Conservation (phyloP, 208 protist genomes). For the Wallacemonas collosoma region DNA sequence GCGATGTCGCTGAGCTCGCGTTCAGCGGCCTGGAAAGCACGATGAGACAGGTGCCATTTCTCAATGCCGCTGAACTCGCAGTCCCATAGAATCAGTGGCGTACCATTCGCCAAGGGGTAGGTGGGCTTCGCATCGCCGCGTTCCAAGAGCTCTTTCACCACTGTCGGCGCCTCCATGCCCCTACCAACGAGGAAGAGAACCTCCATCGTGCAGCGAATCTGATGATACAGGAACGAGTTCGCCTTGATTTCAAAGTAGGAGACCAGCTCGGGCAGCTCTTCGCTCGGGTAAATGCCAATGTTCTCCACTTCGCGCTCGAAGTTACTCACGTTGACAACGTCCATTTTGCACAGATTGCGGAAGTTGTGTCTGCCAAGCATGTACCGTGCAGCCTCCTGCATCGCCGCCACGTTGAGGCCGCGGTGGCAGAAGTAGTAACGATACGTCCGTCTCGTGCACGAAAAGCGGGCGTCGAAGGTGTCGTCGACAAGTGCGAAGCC, state of each 20-base stretch:
- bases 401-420: constrained; percentile 83
- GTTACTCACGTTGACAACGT: constrained; percentile 92
- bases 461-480: constrained; percentile 93
- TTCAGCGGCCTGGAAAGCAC: constrained; percentile 48
- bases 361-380: constrained; percentile 97
- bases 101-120: constrained; percentile 78
- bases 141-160: constrained; percentile 64
- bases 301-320: constrained; percentile 83
- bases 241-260: constrained; percentile 92
- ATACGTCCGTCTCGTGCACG: constrained; percentile 86
- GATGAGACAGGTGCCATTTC: constrained; percentile 63
- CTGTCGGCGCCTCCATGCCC: constrained; percentile 56
- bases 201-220: constrained; percentile 96
- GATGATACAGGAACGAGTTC: constrained; percentile 97
- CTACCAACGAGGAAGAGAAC: constrained; percentile 91
- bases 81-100: constrained; percentile 84
- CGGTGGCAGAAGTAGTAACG: constrained; percentile 92
- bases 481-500: constrained; percentile 91
- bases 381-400: constrained; percentile 83
- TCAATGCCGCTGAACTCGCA: constrained; percentile 59
- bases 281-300: constrained; percentile 55
- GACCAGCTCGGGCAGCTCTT: constrained; percentile 56
- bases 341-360: constrained; percentile 97
- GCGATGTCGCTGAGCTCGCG: constrained; percentile 79
- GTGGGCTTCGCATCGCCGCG: constrained; percentile 76